phyloP scores from a whole-genome alignment of 345 rosid genomes.

The Lenwebbia sp. region DNA sequence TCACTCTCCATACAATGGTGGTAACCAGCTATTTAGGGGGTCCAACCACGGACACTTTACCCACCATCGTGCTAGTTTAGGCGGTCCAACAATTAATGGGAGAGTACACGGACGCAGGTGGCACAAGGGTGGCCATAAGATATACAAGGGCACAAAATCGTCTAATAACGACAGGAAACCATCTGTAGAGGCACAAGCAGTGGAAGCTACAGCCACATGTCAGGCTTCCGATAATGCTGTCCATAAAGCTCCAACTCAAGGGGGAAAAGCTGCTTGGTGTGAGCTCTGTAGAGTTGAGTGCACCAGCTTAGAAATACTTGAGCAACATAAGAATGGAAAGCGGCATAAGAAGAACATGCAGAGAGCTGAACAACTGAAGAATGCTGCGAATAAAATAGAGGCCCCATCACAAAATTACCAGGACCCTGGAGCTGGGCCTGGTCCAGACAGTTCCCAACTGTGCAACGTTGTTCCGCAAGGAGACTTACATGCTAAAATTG shows the following conservation, averaged over 20 bases:
- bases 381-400: background rate
- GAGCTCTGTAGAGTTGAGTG: constrained; percentile 29
- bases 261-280: constrained; percentile 13
- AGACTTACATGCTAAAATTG: background rate
- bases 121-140: background rate
- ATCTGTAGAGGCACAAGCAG: constrained; percentile 1
- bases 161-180: background rate
- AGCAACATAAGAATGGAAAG: constrained; percentile 30
- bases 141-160: background rate
- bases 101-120: constrained; percentile 5
- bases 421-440: background rate
- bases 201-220: background rate
- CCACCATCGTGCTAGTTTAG: background rate
- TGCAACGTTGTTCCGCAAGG: background rate
- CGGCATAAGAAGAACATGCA: constrained; percentile 21
- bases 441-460: background rate
- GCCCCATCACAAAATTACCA: background rate
- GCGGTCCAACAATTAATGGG: background rate
- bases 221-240: background rate
- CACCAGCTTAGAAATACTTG: constrained; percentile 21
- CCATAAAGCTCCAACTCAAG: background rate
- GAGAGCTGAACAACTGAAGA: constrained; percentile 12
- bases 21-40: background rate
- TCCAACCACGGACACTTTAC: background rate
- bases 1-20: background rate